Percentiles rank a stretch among this genome's conserved stretches.
Evolutionary conservation across 2,329 filamentous ascomycete species (phyloP).

Genomic region (Colletotrichum lindemuthianum): DNA sequence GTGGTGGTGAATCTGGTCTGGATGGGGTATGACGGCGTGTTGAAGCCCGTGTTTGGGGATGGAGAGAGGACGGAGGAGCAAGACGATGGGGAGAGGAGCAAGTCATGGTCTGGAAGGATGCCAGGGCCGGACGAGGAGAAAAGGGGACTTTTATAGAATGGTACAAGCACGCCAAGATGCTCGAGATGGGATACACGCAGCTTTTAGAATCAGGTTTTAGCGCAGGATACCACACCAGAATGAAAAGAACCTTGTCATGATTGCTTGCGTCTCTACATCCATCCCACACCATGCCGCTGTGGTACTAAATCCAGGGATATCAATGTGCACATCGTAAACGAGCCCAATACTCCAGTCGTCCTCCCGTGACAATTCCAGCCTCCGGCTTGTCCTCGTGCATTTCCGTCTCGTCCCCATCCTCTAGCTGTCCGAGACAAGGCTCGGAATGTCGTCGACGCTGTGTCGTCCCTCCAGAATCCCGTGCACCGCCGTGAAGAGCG

Average conservation of each 20-base stretch:
- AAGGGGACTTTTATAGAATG: conserved; percentile 14
- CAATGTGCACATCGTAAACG: conserved; percentile 21
- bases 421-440: conserved; percentile 61
- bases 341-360: not conserved
- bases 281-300: conserved; percentile 26
- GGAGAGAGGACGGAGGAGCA: conserved; percentile 73
- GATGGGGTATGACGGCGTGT: conserved; percentile 55
- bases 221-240: conserved; percentile 9
- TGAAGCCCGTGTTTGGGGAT: conserved; percentile 79
- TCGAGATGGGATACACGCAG: not conserved
- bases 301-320: conserved; percentile 34
- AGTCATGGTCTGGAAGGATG: conserved; percentile 9
- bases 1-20: conserved; percentile 56
- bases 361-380: not conserved
- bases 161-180: not conserved
- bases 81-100: conserved; percentile 21
- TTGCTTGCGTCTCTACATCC: conserved; percentile 21
- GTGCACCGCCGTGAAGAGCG: conserved; percentile 90
- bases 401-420: not conserved
- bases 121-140: conserved; percentile 41
- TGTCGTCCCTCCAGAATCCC: conserved; percentile 80
- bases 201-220: not conserved
- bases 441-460: conserved; percentile 83
- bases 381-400: not conserved
- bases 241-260: conserved; percentile 8